phyloP scores from a whole-genome alignment of 177 flowering plant genomes.

The Vitis hybrid region DNA sequence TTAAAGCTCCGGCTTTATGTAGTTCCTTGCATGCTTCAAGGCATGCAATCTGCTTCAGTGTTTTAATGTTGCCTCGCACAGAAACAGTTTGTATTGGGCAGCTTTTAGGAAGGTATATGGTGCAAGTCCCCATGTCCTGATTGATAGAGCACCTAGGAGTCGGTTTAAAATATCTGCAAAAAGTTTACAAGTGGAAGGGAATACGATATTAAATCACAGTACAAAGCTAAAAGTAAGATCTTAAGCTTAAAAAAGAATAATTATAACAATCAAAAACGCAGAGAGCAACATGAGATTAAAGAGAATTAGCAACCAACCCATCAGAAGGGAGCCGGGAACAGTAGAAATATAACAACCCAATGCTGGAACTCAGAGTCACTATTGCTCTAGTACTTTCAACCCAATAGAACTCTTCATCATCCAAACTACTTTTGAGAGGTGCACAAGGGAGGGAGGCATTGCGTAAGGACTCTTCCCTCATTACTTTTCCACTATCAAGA shows the following conservation, averaged over 20 bases:
- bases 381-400: slow-evolving; percentile 78
- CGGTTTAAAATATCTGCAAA: slow-evolving; percentile 74
- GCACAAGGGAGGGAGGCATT: slow-evolving; percentile 62
- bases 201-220: neutral
- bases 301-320: slow-evolving; percentile 42
- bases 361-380: slow-evolving; percentile 63
- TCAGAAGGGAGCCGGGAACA: slow-evolving; percentile 92
- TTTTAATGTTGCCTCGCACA: slow-evolving; percentile 39
- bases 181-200: neutral
- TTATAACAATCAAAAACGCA: neutral
- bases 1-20: slow-evolving; percentile 69
- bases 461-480: slow-evolving; percentile 63
- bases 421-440: slow-evolving; percentile 37
- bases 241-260: neutral
- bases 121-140: slow-evolving; percentile 40
- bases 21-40: slow-evolving; percentile 82
- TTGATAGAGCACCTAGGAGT: slow-evolving; percentile 54
- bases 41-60: slow-evolving; percentile 62
- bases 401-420: slow-evolving; percentile 45
- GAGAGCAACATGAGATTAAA: neutral
- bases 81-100: slow-evolving; percentile 55
- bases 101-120: slow-evolving; percentile 67
- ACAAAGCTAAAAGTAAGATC: neutral
- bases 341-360: slow-evolving; percentile 58
- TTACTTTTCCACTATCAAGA: slow-evolving; percentile 62